These are phyloP conservation scores for Claviceps purpurea DNA, from an alignment of 2,329 filamentous ascomycete genomes.

Conservation along the genomic window DNA sequence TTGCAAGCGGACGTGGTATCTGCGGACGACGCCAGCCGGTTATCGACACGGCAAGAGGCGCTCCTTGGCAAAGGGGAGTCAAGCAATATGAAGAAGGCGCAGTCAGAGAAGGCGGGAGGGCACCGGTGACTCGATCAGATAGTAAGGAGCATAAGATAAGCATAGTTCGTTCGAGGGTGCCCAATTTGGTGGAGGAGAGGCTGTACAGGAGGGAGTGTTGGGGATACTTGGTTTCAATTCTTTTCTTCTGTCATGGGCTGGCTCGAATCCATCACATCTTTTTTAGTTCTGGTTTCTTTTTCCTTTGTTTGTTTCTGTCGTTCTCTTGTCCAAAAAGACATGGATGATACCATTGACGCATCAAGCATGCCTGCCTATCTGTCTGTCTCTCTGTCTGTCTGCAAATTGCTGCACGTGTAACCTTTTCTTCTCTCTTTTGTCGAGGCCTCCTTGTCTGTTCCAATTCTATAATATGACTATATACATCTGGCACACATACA, in stretches of 20 bases:
- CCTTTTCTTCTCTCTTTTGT: constrained; percentile 10
- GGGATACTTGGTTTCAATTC: not conserved
- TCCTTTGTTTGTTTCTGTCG: constrained; percentile 11
- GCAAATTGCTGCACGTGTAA: constrained; percentile 9
- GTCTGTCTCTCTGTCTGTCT: too few relatives aligned
- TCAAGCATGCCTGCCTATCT: constrained; percentile 16
- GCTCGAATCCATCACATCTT: not conserved
- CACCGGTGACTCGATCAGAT: not conserved
- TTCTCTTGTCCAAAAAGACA: constrained; percentile 19
- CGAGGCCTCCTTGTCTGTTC: not conserved
- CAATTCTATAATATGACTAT: too few relatives aligned
- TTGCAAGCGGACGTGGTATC: constrained; percentile 5
- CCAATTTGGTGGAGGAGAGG: not conserved
- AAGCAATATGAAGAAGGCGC: not conserved
- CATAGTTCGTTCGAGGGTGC: not conserved
- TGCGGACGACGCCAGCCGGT: not conserved
- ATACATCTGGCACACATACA: too few relatives aligned
- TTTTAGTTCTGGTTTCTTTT: not conserved
- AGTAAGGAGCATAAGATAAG: not conserved
- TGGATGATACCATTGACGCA: constrained; percentile 31
- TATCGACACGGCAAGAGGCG: not conserved
- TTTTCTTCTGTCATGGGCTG: not conserved
- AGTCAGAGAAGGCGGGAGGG: not conserved
- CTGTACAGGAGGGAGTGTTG: not conserved
- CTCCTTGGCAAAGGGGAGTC: not conserved